A percentile compares a stretch with the other conserved stretches of the same genome.
Conservation (phyloP, 1,139 yeast species). For the Lodderomyces orthopsilosis region DNA sequence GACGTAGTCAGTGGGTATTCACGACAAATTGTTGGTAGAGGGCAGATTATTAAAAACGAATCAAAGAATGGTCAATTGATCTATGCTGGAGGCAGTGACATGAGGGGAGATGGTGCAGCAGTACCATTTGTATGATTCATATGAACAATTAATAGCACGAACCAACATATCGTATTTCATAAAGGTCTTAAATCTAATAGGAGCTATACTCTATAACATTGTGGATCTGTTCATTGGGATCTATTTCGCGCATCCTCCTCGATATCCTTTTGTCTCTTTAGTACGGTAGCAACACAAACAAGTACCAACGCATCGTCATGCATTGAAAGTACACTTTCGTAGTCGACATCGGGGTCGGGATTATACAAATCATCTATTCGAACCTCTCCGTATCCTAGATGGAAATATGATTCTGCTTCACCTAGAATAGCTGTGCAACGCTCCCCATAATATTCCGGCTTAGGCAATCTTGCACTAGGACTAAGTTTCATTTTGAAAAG, state of each 20-base stretch:
- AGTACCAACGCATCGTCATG: slow-evolving; percentile 14
- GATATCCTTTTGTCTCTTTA: slow-evolving; percentile 15
- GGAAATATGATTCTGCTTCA: slow-evolving; percentile 10
- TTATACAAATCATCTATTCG: slow-evolving; percentile 10
- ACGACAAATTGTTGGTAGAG: slow-evolving; percentile 61
- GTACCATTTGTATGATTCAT: slow-evolving; percentile 24
- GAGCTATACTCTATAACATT: too few species aligned
- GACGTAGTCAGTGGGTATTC: slow-evolving; percentile 42
- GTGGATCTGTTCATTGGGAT: not conserved
- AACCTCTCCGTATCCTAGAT: slow-evolving; percentile 13
- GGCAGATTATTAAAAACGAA: slow-evolving; percentile 64
- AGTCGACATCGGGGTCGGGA: slow-evolving; percentile 6
- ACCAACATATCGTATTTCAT: too few species aligned
- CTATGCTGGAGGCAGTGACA: slow-evolving; percentile 73
- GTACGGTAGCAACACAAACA: slow-evolving; percentile 15
- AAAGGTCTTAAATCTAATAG: too few species aligned
- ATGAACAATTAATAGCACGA: too few species aligned
- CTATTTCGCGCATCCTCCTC: slow-evolving; percentile 16
- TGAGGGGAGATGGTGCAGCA: slow-evolving; percentile 80
- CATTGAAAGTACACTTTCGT: slow-evolving; percentile 14
- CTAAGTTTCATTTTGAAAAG: slow-evolving; percentile 9
- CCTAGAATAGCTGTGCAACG: slow-evolving; percentile 9
- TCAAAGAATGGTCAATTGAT: slow-evolving; percentile 39
- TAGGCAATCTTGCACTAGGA: slow-evolving; percentile 7
- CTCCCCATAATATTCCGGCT: slow-evolving; percentile 13